Conservation (phyloP, 176 grass and related monocot species). For the Areca catechu region DNA sequence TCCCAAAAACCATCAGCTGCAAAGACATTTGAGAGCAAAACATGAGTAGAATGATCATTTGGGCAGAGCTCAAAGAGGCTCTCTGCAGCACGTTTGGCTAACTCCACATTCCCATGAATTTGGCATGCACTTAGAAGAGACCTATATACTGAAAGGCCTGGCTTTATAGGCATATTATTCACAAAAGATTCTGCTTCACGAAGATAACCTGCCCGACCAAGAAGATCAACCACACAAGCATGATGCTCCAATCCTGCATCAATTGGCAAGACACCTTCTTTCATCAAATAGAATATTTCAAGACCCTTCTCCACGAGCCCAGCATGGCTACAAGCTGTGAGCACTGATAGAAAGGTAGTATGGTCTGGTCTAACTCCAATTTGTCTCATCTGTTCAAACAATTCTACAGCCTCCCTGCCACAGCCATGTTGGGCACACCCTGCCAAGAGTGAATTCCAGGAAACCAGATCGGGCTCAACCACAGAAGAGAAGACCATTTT, state of each 20-base stretch:
- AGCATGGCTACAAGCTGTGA: slow-evolving; percentile 29
- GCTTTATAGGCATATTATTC: slow-evolving; percentile 24
- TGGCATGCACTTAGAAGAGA: slow-evolving; percentile 26
- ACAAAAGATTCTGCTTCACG: slow-evolving; percentile 26
- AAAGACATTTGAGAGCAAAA: slow-evolving; percentile 35
- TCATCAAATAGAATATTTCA: slow-evolving; percentile 22
- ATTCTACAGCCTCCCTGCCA: slow-evolving; percentile 19
- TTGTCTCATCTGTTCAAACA: slow-evolving; percentile 32
- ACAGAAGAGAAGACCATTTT: slow-evolving; percentile 11
- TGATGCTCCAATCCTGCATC: slow-evolving; percentile 26
- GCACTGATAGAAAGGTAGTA: slow-evolving; percentile 29
- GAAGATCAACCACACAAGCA: slow-evolving; percentile 33
- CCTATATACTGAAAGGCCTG: slow-evolving; percentile 25
- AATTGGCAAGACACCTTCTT: not conserved
- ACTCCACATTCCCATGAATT: slow-evolving; percentile 33
- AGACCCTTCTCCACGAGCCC: slow-evolving; percentile 29
- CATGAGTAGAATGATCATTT: slow-evolving; percentile 27
- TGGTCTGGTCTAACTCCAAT: slow-evolving; percentile 16
- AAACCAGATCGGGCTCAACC: slow-evolving; percentile 24
- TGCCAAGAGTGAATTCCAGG: slow-evolving; percentile 28
- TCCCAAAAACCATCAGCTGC: slow-evolving; percentile 28
- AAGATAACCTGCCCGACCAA: slow-evolving; percentile 33
- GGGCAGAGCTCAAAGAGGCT: slow-evolving; percentile 24
- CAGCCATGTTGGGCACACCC: slow-evolving; percentile 30
- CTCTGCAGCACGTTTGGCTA: slow-evolving; percentile 1